Evolutionary conservation across 495 filamentous ascomycete species (phyloP).

Genomic region (Chaetomium cochliodes): DNA sequence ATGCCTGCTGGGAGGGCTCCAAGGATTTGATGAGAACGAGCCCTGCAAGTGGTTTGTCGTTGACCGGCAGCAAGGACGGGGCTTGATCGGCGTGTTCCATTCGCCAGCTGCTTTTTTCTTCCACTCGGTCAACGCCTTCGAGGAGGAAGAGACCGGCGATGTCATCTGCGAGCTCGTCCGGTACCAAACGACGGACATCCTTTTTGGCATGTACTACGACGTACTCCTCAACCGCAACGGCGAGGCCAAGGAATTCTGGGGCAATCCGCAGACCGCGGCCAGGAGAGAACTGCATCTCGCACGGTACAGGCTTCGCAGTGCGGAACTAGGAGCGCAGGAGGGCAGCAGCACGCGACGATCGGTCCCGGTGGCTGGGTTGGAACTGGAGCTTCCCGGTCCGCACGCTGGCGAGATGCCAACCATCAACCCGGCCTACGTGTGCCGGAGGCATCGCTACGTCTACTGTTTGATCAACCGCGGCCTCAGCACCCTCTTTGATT

Average conservation of each 20-base stretch:
- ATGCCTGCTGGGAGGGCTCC: slow-evolving; percentile 53
- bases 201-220: slow-evolving; percentile 59
- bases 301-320: slow-evolving; percentile 45
- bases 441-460: slow-evolving; percentile 59
- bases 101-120: slow-evolving; percentile 68
- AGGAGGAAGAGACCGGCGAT: slow-evolving; percentile 48
- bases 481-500: slow-evolving; percentile 61
- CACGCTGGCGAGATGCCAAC: slow-evolving; percentile 61
- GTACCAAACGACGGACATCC: slow-evolving; percentile 56
- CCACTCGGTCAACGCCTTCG: slow-evolving; percentile 73
- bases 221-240: slow-evolving; percentile 50
- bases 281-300: slow-evolving; percentile 33
- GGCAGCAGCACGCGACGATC: too few species aligned
- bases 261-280: too few species aligned
- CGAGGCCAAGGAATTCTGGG: slow-evolving; percentile 31
- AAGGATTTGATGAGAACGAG: slow-evolving; percentile 52
- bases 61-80: slow-evolving; percentile 53
- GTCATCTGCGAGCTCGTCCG: slow-evolving; percentile 54
- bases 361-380: too few species aligned
- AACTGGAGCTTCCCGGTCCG: slow-evolving; percentile 35
- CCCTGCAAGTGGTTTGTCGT: slow-evolving; percentile 67
- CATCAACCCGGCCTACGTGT: slow-evolving; percentile 60
- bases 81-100: slow-evolving; percentile 59
- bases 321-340: too few species aligned
- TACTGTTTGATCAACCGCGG: slow-evolving; percentile 60